Conservation (phyloP, 176 grass and related monocot species). For the Aegilops longissima region DNA sequence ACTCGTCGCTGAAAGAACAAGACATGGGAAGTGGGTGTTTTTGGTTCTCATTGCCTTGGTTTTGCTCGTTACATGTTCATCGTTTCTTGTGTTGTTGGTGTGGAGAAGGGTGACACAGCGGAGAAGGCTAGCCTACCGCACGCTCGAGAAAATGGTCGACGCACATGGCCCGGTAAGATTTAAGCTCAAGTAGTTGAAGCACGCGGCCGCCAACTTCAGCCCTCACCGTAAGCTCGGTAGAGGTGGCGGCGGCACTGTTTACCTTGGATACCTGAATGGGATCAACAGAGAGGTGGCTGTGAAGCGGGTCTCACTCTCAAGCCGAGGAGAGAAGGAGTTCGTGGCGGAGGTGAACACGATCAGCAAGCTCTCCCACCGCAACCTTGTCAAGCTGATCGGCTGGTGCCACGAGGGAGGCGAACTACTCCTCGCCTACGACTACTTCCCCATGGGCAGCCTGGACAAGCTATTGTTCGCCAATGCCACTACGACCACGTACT, state of each 20-base stretch:
- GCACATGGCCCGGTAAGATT: background rate
- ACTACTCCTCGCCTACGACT: background rate
- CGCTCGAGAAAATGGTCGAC: background rate
- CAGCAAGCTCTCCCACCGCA: slow-evolving; percentile 9
- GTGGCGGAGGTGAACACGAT: background rate
- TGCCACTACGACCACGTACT: background rate
- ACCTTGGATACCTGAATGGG: background rate
- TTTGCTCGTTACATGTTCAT: background rate
- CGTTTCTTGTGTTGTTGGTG: background rate
- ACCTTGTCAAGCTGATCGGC: background rate
- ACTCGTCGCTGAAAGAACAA: background rate
- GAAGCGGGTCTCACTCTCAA: background rate
- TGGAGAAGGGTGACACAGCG: background rate
- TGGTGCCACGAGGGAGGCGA: background rate
- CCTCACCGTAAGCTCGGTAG: background rate
- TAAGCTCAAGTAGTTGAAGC: background rate
- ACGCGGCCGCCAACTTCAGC: background rate
- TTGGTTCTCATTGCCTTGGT: background rate
- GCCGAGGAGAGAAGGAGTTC: slow-evolving; percentile 8
- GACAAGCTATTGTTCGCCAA: slow-evolving; percentile 12
- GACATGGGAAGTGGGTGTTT: background rate
- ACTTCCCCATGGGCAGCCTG: background rate
- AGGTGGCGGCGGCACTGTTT: background rate
- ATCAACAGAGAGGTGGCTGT: background rate
- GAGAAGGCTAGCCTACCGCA: background rate